A percentile compares a stretch with the other conserved stretches of the same genome.
phyloP scores from a whole-genome alignment of 2,329 filamentous ascomycete species.

The Ilyonectria sp. region DNA sequence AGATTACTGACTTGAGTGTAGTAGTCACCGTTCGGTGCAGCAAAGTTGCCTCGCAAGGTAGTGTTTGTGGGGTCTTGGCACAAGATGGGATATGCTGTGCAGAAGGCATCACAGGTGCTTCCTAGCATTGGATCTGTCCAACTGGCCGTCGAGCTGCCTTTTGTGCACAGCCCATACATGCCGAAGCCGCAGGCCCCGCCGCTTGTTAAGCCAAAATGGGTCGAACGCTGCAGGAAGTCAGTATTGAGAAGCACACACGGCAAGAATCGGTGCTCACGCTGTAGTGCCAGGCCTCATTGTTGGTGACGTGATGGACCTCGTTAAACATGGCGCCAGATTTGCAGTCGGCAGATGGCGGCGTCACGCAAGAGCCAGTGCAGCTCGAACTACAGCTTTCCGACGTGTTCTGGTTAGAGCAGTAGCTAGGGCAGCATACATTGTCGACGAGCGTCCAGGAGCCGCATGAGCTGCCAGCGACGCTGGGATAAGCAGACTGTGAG shows the following conservation, averaged over 20 bases:
- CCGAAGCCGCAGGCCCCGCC: slow-evolving; percentile 21
- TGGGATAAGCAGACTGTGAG: slow-evolving; percentile 23
- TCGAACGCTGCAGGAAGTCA: slow-evolving; percentile 11
- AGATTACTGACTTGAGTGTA: slow-evolving; percentile 20
- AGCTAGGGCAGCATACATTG: slow-evolving; percentile 18
- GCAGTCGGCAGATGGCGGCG: slow-evolving; percentile 19
- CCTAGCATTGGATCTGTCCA: slow-evolving; percentile 24
- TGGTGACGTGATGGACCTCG: slow-evolving; percentile 15
- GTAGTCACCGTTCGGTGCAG: slow-evolving; percentile 22
- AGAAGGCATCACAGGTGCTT: slow-evolving; percentile 21
- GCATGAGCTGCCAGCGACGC: slow-evolving; percentile 17
- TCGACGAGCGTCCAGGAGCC: slow-evolving; percentile 22
- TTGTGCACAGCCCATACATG: slow-evolving; percentile 23
- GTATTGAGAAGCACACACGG: not conserved
- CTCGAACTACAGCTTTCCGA: slow-evolving; percentile 26
- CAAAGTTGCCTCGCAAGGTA: slow-evolving; percentile 21
- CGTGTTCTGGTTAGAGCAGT: slow-evolving; percentile 18
- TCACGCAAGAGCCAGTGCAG: slow-evolving; percentile 20
- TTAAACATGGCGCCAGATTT: slow-evolving; percentile 19
- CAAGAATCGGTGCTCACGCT: slow-evolving; percentile 5
- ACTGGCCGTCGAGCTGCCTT: slow-evolving; percentile 15
- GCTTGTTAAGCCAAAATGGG: slow-evolving; percentile 22
- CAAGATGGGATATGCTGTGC: slow-evolving; percentile 15
- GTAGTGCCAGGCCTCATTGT: slow-evolving; percentile 17
- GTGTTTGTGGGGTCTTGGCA: slow-evolving; percentile 15